These are phyloP conservation scores for Boehmeria nivea DNA, from an alignment of 306 rosid species.

Conservation along the genomic window DNA sequence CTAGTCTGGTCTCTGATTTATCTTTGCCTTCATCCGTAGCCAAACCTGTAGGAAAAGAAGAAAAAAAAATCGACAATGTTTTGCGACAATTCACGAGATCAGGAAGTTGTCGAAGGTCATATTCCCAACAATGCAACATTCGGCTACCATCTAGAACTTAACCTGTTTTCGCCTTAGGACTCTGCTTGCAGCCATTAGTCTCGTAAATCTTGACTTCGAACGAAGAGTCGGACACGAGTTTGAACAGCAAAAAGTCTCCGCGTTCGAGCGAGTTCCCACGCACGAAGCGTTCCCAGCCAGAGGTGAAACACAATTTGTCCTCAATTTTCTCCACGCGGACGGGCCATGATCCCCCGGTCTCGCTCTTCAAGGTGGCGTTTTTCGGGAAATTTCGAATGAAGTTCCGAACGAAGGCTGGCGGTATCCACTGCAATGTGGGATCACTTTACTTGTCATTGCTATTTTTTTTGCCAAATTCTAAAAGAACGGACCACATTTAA, in stretches of 20 bases:
- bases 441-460: no score
- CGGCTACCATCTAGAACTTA: no score
- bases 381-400: background rate
- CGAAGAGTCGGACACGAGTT: background rate
- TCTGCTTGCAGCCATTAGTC: background rate
- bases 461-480: no score
- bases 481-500: no score
- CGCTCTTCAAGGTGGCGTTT: background rate
- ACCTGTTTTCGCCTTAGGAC: no score
- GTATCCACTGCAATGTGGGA: constrained; percentile 1
- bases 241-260: background rate
- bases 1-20: no score
- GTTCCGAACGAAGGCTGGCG: background rate
- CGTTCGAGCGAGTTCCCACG: background rate
- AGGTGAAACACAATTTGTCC: background rate
- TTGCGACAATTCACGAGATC: no score
- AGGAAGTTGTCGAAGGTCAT: no score
- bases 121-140: no score
- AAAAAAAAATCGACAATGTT: no score
- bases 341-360: background rate
- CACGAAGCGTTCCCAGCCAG: background rate
- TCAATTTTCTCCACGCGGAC: background rate
- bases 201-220: background rate
- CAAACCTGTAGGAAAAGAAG: no score
- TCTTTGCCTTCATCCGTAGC: no score